Conservation (phyloP, 2,329 filamentous ascomycete species). For the Fusarium transvaalense region DNA sequence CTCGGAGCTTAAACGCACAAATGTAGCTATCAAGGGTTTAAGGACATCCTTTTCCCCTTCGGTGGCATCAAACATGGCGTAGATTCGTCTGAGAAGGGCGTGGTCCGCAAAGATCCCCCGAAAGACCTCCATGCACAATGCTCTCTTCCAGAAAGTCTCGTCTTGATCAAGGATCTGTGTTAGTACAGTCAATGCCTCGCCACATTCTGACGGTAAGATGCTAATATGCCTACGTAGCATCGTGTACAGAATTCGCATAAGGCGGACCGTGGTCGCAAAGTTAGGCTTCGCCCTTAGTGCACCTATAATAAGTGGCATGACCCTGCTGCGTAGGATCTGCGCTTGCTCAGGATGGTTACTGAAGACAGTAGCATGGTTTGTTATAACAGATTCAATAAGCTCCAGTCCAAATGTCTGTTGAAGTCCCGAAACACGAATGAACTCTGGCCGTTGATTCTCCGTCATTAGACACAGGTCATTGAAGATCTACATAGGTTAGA, state of each 20-base stretch:
- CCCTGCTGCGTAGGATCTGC: constrained; percentile 78
- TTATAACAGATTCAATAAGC: constrained; percentile 89
- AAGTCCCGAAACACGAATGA: constrained; percentile 81
- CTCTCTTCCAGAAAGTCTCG: constrained; percentile 84
- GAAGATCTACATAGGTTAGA: constrained; percentile 71
- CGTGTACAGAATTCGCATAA: constrained; percentile 85
- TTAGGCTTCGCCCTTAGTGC: constrained; percentile 81
- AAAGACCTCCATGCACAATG: constrained; percentile 92
- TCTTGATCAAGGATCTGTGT: constrained; percentile 92
- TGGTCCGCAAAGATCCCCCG: constrained; percentile 87
- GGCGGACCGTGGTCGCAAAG: constrained; percentile 85
- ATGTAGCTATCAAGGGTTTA: constrained; percentile 84
- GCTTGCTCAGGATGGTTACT: constrained; percentile 82
- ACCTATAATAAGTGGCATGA: constrained; percentile 86
- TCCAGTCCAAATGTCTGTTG: constrained; percentile 89
- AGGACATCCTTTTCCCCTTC: constrained; percentile 81
- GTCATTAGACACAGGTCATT: constrained; percentile 90
- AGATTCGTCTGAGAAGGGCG: constrained; percentile 81
- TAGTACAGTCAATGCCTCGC: constrained; percentile 83
- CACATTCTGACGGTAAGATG: constrained; percentile 81
- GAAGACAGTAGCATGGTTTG: constrained; percentile 87
- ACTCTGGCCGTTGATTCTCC: constrained; percentile 85
- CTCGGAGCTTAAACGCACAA: constrained; percentile 93
- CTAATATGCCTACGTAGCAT: constrained; percentile 82
- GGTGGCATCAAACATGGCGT: constrained; percentile 80